Evolutionary conservation across 306 rosid genomes (phyloP).

Genomic region (cucumber (Cucumis sativus)): DNA sequence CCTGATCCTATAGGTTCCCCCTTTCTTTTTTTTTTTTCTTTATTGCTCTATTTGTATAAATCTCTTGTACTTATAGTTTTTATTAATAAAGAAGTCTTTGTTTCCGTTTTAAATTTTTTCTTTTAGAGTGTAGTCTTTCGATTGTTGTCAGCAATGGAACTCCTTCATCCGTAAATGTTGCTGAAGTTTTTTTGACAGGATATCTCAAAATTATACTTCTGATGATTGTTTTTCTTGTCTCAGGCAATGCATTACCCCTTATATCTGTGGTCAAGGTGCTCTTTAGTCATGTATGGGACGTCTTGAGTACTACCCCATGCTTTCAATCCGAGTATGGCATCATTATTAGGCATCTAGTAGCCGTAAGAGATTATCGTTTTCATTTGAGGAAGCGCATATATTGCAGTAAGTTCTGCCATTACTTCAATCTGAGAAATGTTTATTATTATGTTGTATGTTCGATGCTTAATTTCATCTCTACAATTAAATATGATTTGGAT

Average conservation of each 20-base stretch:
- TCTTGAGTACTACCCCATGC: conserved; percentile 61
- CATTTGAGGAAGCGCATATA: conserved; percentile 69
- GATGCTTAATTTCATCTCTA: not conserved
- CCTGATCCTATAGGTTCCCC: no score
- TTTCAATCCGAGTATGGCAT: conserved; percentile 76
- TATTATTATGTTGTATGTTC: conserved; percentile 12
- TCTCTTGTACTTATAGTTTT: no score
- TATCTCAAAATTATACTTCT: not conserved
- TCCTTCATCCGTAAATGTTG: not conserved
- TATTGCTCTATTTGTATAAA: no score
- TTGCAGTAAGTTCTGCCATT: conserved; percentile 43
- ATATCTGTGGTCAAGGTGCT: conserved; percentile 52
- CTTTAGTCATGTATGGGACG: conserved; percentile 68
- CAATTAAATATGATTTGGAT: conserved; percentile 1
- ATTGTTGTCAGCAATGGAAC: not conserved
- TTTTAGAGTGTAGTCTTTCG: not conserved
- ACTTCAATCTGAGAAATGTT: not conserved
- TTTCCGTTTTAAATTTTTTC: no score
- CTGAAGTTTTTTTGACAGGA: not conserved
- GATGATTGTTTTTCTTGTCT: conserved; percentile 12
- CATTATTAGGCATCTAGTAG: conserved; percentile 61
- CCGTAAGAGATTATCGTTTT: conserved; percentile 62
- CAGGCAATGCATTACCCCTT: conserved; percentile 50
- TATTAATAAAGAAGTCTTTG: no score
- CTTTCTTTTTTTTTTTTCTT: no score